Base-by-base conservation (phyloP, 2,329 filamentous ascomycete species). In the Venturia aucupariae region DNA sequence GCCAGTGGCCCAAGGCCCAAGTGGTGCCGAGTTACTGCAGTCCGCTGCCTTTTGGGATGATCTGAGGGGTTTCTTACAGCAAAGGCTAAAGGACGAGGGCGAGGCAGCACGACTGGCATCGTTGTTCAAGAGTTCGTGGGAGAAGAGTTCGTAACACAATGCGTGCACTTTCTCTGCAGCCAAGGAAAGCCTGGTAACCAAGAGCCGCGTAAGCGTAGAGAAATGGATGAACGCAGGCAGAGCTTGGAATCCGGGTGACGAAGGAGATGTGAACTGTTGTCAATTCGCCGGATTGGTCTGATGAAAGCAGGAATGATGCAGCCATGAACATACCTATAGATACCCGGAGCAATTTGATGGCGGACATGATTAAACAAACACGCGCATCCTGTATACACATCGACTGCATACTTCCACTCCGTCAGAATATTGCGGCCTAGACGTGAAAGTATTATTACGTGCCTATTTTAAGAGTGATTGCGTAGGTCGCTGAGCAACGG, bases 1-100 rank as follows among this genome's bases (percentile, higher is more conserved):
- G 67, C 71, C 76, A 10, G 76, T 76, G 57, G 79, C 77, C 51
- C 82, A 82, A 63, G 80, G 82, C 68, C 75, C 80, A n/a, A 85
- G 82, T 68, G 83, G 83, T 41, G 77, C 76, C 63, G 83, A 84
- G 35, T 82, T 88, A 24, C 72, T 96, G 68, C 78, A 84, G 71
- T 88, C 85, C 15, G 84, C 88, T 7, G 86, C 83, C 64, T 99
- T 99, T 73, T 99, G 94, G 94, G 77, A 77, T 10, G 94, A 97
- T 78, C 75, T 99, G 67, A 86, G 86, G 72, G 89, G 84, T 0
- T 97, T 93, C 75, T 73, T 99, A 74, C 78, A 86, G 71, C 89
- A 92, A 78, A 84, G 90, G 73, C 77, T 96, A 70, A 86, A 88
- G 75, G 89, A 95, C 72, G 86, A 81, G 62, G 74, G 73, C 2